phyloP scores from a whole-genome alignment of 176 grass and related monocot species.

The Rhynchospora breviuscula region DNA sequence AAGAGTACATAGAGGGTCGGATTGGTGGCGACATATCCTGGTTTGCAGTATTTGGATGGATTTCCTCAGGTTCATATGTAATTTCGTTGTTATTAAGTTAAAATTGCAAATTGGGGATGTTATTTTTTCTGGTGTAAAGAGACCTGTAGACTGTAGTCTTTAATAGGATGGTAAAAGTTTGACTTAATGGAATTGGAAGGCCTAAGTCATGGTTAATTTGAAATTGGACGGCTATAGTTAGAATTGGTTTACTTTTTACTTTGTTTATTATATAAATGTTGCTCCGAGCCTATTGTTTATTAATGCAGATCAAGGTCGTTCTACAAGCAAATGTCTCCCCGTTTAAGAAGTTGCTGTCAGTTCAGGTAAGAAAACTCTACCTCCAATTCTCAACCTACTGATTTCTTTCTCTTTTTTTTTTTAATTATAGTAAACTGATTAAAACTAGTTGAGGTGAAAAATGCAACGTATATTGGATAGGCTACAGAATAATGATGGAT shows the following conservation, averaged over 20 bases:
- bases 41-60: constrained; percentile 58
- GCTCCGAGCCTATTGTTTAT: neutral
- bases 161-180: too few species aligned
- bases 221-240: neutral
- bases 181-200: neutral
- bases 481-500: neutral
- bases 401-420: too few species aligned
- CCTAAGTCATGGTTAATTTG: neutral
- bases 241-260: neutral
- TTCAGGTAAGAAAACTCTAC: constrained; percentile 28
- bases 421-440: too few species aligned
- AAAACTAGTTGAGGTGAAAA: neutral
- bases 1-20: constrained; percentile 45
- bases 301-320: constrained; percentile 58
- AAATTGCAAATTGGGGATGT: neutral
- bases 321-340: constrained; percentile 40
- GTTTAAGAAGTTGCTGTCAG: constrained; percentile 50
- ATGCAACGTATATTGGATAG: neutral
- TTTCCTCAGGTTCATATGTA: constrained; percentile 37
- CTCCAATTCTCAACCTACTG: too few species aligned
- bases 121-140: neutral
- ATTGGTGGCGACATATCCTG: constrained; percentile 47
- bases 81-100: neutral
- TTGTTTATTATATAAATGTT: neutral
- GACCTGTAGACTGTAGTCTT: too few species aligned